Percentiles rank a stretch among this genome's conserved stretches.
phyloP scores from a whole-genome alignment of 2,329 filamentous ascomycete genomes.

The Fusarium bactridioides region DNA sequence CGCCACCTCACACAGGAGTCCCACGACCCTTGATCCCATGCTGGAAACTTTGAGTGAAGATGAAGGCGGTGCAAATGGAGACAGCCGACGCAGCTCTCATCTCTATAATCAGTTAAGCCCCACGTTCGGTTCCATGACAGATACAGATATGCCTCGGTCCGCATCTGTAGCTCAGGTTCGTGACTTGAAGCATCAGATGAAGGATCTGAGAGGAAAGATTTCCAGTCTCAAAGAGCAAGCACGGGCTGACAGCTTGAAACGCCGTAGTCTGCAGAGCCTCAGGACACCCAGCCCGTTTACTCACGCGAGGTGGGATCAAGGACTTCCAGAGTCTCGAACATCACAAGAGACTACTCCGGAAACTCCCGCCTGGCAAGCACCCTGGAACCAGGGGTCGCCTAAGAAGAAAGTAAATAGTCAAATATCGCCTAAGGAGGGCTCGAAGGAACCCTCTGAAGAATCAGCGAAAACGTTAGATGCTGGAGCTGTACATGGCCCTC shows the following conservation, averaged over 20 bases:
- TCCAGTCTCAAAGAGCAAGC: slow-evolving; percentile 81
- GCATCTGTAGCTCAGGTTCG: slow-evolving; percentile 77
- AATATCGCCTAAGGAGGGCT: background rate
- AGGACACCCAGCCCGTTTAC: slow-evolving; percentile 82
- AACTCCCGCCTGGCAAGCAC: slow-evolving; percentile 20
- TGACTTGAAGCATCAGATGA: slow-evolving; percentile 82
- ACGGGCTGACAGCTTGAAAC: slow-evolving; percentile 78
- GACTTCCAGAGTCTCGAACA: slow-evolving; percentile 36
- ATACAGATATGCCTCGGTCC: slow-evolving; percentile 66
- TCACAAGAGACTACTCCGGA: slow-evolving; percentile 34
- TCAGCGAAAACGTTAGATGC: slow-evolving; percentile 6
- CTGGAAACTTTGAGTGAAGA: slow-evolving; percentile 65
- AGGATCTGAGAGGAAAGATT: slow-evolving; percentile 84
- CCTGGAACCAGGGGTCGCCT: slow-evolving; percentile 18
- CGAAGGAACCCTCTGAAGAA: slow-evolving; percentile 12
- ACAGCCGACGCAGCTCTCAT: slow-evolving; percentile 30
- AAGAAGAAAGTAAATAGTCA: slow-evolving; percentile 18
- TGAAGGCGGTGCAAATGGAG: slow-evolving; percentile 46
- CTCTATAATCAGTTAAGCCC: slow-evolving; percentile 54
- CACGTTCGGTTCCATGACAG: slow-evolving; percentile 52
- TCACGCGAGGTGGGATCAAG: slow-evolving; percentile 59
- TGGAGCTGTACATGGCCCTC: slow-evolving; percentile 5
- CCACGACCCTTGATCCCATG: slow-evolving; percentile 52
- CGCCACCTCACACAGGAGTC: slow-evolving; percentile 48
- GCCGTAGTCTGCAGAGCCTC: slow-evolving; percentile 78